Percentiles rank a stretch among this genome's conserved stretches.
phyloP scores from a whole-genome alignment of 768 basidiomycete species.

The Trametes elegans region DNA sequence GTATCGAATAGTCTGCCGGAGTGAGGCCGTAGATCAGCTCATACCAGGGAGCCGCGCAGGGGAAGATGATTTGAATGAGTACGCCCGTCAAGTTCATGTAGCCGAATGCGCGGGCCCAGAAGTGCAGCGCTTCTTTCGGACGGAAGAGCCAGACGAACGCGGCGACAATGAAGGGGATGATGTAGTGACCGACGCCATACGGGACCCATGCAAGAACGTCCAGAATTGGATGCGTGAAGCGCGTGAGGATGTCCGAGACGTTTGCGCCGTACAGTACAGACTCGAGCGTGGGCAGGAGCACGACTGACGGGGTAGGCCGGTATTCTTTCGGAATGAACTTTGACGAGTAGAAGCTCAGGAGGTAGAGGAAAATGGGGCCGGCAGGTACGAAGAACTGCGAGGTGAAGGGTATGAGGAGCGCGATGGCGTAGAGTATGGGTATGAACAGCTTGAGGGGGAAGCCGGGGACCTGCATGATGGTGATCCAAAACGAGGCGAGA shows the following conservation, averaged over 20 bases:
- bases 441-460: constrained; percentile 77
- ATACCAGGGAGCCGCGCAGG: constrained; percentile 97
- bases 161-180: constrained; percentile 82
- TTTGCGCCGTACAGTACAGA: constrained; percentile 96
- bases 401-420: constrained; percentile 80
- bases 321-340: constrained; percentile 76
- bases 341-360: constrained; percentile 84
- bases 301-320: constrained; percentile 86
- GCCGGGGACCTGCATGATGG: constrained; percentile 64
- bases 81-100: constrained; percentile 92
- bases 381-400: constrained; percentile 91
- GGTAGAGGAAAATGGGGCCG: constrained; percentile 81
- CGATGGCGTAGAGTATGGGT: constrained; percentile 64
- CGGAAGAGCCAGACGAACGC: constrained; percentile 89
- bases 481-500: constrained; percentile 68
- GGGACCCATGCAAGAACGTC: constrained; percentile 96
- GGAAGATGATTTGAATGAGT: constrained; percentile 81
- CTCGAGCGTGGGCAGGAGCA: constrained; percentile 91
- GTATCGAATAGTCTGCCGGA: constrained; percentile 89
- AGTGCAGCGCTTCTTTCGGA: constrained; percentile 71
- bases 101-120: constrained; percentile 87
- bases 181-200: constrained; percentile 93
- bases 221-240: constrained; percentile 88
- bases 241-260: constrained; percentile 94
- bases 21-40: constrained; percentile 96